These are phyloP conservation scores for Diutina siamensis DNA, from an alignment of 1,139 yeast species.

Conservation along the genomic window DNA sequence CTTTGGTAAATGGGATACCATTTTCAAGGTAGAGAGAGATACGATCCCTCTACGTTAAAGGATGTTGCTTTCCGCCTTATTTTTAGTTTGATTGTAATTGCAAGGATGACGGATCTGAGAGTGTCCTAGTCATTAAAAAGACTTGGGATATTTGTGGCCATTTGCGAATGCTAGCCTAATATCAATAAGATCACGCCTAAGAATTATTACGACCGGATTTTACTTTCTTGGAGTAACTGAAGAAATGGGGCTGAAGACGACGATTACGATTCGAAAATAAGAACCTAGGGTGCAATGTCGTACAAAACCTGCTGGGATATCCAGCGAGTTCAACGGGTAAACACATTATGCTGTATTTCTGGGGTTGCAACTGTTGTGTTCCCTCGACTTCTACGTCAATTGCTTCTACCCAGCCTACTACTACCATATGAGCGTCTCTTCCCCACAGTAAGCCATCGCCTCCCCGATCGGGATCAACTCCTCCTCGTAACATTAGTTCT, in stretches of 20 bases:
- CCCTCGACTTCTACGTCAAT: background rate
- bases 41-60: background rate
- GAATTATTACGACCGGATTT: background rate
- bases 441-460: background rate
- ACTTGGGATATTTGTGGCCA: background rate
- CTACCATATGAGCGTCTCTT: too few relatives aligned
- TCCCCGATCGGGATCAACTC: too few relatives aligned
- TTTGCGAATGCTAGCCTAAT: background rate
- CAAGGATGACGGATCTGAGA: background rate
- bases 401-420: too few relatives aligned
- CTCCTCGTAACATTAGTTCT: background rate
- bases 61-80: background rate
- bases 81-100: background rate
- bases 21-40: background rate
- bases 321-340: background rate
- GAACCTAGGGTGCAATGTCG: background rate
- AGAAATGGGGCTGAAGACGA: background rate
- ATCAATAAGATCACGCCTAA: background rate
- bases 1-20: conserved; percentile 1
- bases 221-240: background rate
- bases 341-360: background rate
- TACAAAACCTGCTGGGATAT: background rate
- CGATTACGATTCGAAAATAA: background rate
- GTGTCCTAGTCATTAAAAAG: conserved; percentile 1
- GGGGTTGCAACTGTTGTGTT: background rate